These are phyloP conservation scores for Vaucheria bursata DNA, from an alignment of 352 stramenopile genomes.

Conservation along the genomic window DNA sequence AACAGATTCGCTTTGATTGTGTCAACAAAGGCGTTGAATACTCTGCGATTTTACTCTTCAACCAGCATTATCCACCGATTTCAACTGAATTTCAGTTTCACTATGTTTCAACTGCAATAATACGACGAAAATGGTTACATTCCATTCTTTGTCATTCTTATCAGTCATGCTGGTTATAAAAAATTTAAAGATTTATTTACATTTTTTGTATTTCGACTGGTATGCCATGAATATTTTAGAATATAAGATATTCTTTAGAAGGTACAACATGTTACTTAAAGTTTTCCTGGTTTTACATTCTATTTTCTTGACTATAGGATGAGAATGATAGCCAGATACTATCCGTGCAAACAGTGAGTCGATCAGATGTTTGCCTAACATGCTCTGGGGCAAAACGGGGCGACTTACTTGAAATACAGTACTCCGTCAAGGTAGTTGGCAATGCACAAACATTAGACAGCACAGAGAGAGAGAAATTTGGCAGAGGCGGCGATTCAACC, in stretches of 20 bases:
- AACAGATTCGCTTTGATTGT: too few relatives aligned
- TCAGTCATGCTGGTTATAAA: not conserved
- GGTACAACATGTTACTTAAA: not conserved
- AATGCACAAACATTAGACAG: conserved; percentile 2
- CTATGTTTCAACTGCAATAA: too few relatives aligned
- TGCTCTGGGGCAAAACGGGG: conserved; percentile 22
- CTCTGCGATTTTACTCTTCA: too few relatives aligned
- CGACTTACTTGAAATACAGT: conserved; percentile 43
- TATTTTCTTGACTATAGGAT: too few relatives aligned
- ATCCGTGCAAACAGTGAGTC: conserved; percentile 2
- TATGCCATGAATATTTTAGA: not conserved
- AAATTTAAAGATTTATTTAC: not conserved
- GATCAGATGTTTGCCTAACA: conserved; percentile 9
- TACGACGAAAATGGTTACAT: too few relatives aligned
- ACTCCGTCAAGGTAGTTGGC: conserved; percentile 7
- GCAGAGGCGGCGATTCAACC: conserved; percentile 32
- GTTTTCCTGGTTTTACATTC: not conserved
- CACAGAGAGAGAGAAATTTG: conserved; percentile 23
- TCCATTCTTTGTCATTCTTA: not conserved
- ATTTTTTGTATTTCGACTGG: not conserved
- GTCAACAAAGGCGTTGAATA: too few relatives aligned
- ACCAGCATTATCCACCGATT: too few relatives aligned
- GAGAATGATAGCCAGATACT: conserved; percentile 26
- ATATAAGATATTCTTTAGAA: not conserved
- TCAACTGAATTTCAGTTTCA: too few relatives aligned